A percentile compares a stretch with the other conserved stretches of the same genome.
phyloP scores from a whole-genome alignment of 140 eudicot genomes.

The Eryngium alpinum region DNA sequence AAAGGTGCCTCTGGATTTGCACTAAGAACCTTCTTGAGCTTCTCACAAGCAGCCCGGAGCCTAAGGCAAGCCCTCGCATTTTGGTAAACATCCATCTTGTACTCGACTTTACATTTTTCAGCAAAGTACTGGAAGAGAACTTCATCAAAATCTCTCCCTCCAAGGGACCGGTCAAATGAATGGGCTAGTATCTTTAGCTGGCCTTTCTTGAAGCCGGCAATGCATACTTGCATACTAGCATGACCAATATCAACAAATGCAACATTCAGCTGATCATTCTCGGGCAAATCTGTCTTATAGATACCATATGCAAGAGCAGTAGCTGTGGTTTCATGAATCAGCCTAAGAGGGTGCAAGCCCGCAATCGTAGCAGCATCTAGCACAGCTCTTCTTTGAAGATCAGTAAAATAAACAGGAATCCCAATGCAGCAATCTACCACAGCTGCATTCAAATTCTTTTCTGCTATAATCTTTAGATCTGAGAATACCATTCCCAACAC shows the following conservation, averaged over 20 bases:
- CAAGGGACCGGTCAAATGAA: conserved; percentile 67
- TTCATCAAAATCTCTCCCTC: conserved; percentile 93
- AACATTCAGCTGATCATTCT: conserved; percentile 71
- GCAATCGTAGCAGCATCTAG: conserved; percentile 87
- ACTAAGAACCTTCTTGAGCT: conserved; percentile 79
- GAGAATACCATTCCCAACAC: conserved; percentile 88
- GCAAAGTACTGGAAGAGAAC: conserved; percentile 79
- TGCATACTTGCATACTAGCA: conserved; percentile 87
- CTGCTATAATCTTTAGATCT: conserved; percentile 70
- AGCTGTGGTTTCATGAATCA: conserved; percentile 92
- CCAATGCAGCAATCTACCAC: conserved; percentile 98
- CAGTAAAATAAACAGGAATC: conserved; percentile 80
- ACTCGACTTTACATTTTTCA: conserved; percentile 63
- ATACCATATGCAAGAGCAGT: conserved; percentile 95
- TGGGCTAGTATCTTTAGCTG: conserved; percentile 78
- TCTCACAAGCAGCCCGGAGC: conserved; percentile 82
- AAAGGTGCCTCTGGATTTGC: conserved; percentile 89
- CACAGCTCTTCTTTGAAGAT: conserved; percentile 87
- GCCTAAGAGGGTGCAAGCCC: conserved; percentile 78
- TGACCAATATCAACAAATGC: conserved; percentile 90
- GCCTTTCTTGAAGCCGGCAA: conserved; percentile 90
- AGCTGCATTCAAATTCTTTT: conserved; percentile 69
- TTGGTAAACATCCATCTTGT: conserved; percentile 72
- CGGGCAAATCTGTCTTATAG: conserved; percentile 87
- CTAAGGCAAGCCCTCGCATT: conserved; percentile 91